Percentiles rank a stretch among this genome's conserved stretches.
These are phyloP conservation scores for Penicillium goetzii DNA, from an alignment of 495 filamentous ascomycete species.

Conservation along the genomic window DNA sequence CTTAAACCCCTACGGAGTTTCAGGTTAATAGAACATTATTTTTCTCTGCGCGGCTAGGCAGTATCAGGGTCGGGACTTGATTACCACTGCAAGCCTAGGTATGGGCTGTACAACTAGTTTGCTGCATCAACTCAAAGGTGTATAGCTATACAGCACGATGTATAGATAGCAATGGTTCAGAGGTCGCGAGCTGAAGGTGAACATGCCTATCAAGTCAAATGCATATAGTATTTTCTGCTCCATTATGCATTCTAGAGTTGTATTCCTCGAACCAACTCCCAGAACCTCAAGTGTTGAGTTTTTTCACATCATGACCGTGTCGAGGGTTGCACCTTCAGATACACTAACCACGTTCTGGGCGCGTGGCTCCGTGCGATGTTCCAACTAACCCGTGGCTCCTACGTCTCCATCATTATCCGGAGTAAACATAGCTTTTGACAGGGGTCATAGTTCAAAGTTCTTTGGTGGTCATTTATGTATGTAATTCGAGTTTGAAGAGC, in stretches of 20 bases:
- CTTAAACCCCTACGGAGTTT: constrained; percentile 2
- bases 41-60: background rate
- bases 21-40: background rate
- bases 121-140: background rate
- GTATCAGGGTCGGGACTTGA: background rate
- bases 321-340: background rate
- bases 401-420: background rate
- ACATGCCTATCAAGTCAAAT: background rate
- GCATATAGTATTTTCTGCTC: background rate
- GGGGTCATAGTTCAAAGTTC: background rate
- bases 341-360: constrained; percentile 6
- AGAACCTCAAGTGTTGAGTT: background rate
- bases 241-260: too few relatives aligned
- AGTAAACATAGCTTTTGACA: background rate
- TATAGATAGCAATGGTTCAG: background rate
- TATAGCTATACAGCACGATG: background rate
- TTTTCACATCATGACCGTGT: background rate
- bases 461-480: background rate
- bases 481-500: background rate
- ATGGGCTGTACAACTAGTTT: background rate
- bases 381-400: background rate
- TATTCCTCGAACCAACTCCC: too few relatives aligned
- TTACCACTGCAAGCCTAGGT: background rate
- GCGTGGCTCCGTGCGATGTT: constrained; percentile 8
- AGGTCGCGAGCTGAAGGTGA: background rate